These are phyloP conservation scores for Cladosporium cucumerinum DNA, from an alignment of 2,329 filamentous ascomycete species.

Conservation along the genomic window DNA sequence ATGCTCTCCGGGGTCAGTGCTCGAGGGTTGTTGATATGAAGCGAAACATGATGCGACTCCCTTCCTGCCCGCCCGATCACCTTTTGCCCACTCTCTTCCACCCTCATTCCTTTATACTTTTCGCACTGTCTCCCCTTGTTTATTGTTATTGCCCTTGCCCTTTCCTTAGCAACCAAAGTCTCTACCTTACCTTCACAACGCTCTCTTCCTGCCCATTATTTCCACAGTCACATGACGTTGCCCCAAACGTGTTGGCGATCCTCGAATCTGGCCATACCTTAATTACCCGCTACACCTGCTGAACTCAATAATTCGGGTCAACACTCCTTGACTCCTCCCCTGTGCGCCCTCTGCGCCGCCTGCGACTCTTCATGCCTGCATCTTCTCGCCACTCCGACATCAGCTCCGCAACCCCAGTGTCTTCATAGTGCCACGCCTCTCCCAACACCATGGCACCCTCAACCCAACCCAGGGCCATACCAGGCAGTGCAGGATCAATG, in stretches of 20 bases:
- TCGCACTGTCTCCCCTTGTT: neutral
- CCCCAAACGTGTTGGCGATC: neutral
- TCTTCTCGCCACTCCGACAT: neutral
- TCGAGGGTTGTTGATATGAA: neutral
- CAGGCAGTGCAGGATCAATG: constrained; percentile 3
- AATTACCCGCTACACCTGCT: constrained; percentile 9
- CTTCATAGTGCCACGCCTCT: neutral
- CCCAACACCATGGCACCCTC: neutral
- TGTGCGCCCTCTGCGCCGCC: neutral
- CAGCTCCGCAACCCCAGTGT: neutral
- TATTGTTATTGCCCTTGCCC: neutral
- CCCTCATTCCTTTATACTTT: neutral
- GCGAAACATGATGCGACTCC: neutral
- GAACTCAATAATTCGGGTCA: constrained; percentile 11
- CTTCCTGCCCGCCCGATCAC: neutral
- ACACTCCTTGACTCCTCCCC: constrained; percentile 5
- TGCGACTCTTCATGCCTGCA: constrained; percentile 9
- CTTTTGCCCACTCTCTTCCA: neutral
- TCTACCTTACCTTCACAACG: neutral
- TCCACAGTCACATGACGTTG: neutral
- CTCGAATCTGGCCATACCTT: constrained; percentile 6
- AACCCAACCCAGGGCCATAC: constrained; percentile 12
- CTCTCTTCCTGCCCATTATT: constrained; percentile 1
- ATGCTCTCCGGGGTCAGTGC: neutral
- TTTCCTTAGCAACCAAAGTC: neutral